Evolutionary conservation across 1,284 basidiomycete genomes (phyloP).

Genomic region (Sanguinoderma infundibulare): DNA sequence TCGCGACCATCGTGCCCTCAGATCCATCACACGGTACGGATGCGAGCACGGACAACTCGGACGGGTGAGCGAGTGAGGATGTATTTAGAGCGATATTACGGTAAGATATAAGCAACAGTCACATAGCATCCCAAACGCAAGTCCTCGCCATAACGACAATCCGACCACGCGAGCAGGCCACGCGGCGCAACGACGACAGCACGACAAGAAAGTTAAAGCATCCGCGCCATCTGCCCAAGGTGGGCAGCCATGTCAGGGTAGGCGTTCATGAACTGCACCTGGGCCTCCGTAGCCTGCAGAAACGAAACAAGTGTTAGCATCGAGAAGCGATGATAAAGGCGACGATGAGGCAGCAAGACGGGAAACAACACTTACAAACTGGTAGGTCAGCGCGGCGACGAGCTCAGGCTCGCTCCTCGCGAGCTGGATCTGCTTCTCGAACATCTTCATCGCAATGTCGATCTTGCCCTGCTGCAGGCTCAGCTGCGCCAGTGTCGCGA

Average conservation of each 20-base stretch:
- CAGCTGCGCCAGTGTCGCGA: conserved; percentile 95
- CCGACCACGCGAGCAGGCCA: not conserved
- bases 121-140: conserved; percentile 1
- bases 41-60: not conserved
- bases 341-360: not conserved
- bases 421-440: conserved; percentile 84
- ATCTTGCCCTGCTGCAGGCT: conserved; percentile 92
- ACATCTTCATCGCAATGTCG: conserved; percentile 87
- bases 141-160: conserved; percentile 1
- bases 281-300: conserved; percentile 78
- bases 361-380: conserved; percentile 58
- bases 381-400: conserved; percentile 87
- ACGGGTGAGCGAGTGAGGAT: conserved; percentile 20
- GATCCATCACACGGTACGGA: not conserved
- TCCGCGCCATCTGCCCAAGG: conserved; percentile 56
- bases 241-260: conserved; percentile 84
- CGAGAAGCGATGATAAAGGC: not conserved
- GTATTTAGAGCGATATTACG: conserved; percentile 19
- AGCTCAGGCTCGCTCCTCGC: conserved; percentile 93
- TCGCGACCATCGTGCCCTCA: not conserved
- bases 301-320: not conserved
- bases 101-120: conserved; percentile 12
- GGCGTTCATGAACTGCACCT: conserved; percentile 80
- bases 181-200: conserved; percentile 2
- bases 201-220: conserved; percentile 25